Conservation (phyloP, 164 flowering plant species). For the Stephania cephalantha region DNA sequence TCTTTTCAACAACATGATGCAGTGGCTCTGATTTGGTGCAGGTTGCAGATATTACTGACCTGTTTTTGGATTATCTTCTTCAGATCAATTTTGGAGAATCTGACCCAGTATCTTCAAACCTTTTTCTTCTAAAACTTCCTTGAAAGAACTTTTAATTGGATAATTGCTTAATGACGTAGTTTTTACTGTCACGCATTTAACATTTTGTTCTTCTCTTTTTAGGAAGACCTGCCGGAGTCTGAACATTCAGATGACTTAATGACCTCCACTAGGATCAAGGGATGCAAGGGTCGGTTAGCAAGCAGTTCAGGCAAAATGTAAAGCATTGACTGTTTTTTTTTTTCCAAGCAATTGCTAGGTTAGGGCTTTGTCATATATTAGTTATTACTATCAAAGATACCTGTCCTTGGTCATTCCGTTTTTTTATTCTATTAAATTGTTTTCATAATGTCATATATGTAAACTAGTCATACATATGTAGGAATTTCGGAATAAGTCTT, state of each 20-base stretch:
- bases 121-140: conserved; percentile 35
- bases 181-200: background rate
- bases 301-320: conserved; percentile 17
- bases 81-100: conserved; percentile 36
- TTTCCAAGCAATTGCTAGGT: no score
- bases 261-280: conserved; percentile 16
- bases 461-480: background rate
- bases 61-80: conserved; percentile 44
- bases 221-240: conserved; percentile 24
- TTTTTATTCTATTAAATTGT: background rate
- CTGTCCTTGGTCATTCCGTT: background rate
- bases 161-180: background rate
- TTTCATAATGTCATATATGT: background rate
- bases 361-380: background rate
- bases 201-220: conserved; percentile 8
- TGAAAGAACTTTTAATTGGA: background rate
- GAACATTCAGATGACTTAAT: conserved; percentile 19
- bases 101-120: conserved; percentile 13
- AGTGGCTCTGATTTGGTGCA: conserved; percentile 14
- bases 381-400: background rate
- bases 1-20: background rate
- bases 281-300: conserved; percentile 18
- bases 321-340: background rate
- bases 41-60: conserved; percentile 68
- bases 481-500: background rate